Evolutionary conservation across 768 basidiomycete genomes (phyloP).

Genomic region (Lentinula aciculospora): DNA sequence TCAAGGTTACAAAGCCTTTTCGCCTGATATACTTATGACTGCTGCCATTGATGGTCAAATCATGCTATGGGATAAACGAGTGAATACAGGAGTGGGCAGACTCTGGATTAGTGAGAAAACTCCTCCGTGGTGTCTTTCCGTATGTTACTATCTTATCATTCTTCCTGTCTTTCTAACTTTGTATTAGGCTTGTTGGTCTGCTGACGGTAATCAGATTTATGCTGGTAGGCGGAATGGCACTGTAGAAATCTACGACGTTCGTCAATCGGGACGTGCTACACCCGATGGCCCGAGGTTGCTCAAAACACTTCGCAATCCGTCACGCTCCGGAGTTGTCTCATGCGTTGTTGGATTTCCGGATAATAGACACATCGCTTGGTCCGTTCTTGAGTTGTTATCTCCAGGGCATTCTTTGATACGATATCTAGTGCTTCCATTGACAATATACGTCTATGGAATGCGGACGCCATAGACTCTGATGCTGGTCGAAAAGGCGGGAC

Average conservation of each 20-base stretch:
- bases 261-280: slow-evolving; percentile 64
- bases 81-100: slow-evolving; percentile 71
- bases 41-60: slow-evolving; percentile 91
- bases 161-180: background rate
- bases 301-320: slow-evolving; percentile 80
- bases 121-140: slow-evolving; percentile 94
- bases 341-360: slow-evolving; percentile 91
- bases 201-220: slow-evolving; percentile 81
- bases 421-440: slow-evolving; percentile 77
- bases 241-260: slow-evolving; percentile 92
- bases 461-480: slow-evolving; percentile 68
- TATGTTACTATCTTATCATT: slow-evolving; percentile 30
- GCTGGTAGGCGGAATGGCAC: slow-evolving; percentile 88
- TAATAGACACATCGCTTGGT: slow-evolving; percentile 89
- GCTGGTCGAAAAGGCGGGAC: slow-evolving; percentile 61
- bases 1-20: slow-evolving; percentile 55
- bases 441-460: slow-evolving; percentile 92
- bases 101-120: slow-evolving; percentile 89
- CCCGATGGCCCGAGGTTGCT: slow-evolving; percentile 71
- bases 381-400: slow-evolving; percentile 22
- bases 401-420: slow-evolving; percentile 5
- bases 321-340: slow-evolving; percentile 87
- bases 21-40: slow-evolving; percentile 81
- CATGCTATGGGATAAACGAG: slow-evolving; percentile 85
- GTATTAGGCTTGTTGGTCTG: slow-evolving; percentile 88